Evolutionary conservation across 805 yeast genomes (phyloP), one percentile per base, ranked within the genome.

Genomic region (Lachancea fermentati): DNA sequence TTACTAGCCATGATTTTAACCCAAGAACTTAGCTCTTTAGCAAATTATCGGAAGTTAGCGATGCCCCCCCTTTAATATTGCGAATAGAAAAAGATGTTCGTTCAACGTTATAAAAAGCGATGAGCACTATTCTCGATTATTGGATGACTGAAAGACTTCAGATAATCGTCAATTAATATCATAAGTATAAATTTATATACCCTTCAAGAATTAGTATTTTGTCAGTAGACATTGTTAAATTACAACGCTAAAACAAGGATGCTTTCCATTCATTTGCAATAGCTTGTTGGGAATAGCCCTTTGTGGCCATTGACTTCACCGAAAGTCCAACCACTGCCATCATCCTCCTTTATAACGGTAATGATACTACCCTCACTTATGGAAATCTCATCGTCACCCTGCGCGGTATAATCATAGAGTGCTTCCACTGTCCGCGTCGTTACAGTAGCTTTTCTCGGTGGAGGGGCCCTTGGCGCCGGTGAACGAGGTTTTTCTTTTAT

Each of bases 291-390:
- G 61, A 85, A 80, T 41, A 83, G 57, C 1, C 95, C 95, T 14
- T 65, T 67, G 5, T 46, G 48, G 0, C 91, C 93, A 47, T 77
- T 68, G 5, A 82, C 44, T 56, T 85, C 91, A 9, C 97, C 97
- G 50, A 80, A 84, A 2, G 97, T 89, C 99, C 99, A 93, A 0
- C 98, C 98, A 30, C 74, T 73, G 7, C 87, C 89, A 49, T 82
- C 85, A 38, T 81, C 84, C 37, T 79, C 85, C 19, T 73, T 79
- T 1, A 84, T 54, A 9, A 93, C 72, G 8, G 73, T 71, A 14
- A 93, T 75, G 40, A 69, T 70, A 46, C 91, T 97, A 2, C 96
- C 96, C 0, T 74, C 80, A 5, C 49, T 52, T 15, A 93, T 76
- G 15, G 75, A 71, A 43, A 93, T 60, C 62, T 93, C 98, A 52